Conservation (phyloP, 805 yeast genomes). For the Grigorovia yakushimaensis region DNA sequence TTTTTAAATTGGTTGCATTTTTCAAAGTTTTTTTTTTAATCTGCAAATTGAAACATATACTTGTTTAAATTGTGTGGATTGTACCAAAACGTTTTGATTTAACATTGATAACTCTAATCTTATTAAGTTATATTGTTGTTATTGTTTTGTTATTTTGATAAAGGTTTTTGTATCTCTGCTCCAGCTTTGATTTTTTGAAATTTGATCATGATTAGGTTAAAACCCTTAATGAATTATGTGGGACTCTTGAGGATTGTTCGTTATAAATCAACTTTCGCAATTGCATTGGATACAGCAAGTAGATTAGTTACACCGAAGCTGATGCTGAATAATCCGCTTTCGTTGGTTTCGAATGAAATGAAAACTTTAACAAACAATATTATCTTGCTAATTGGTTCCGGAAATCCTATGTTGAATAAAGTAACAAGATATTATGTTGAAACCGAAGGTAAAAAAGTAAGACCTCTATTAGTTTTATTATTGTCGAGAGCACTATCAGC, state of each 20-base stretch:
- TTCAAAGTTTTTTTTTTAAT: neutral
- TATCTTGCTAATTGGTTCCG: conserved; percentile 78
- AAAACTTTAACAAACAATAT: conserved; percentile 77
- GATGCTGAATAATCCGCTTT: conserved; percentile 69
- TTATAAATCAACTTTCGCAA: conserved; percentile 29
- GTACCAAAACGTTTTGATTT: too few relatives aligned
- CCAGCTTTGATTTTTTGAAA: neutral
- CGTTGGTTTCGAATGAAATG: conserved; percentile 90
- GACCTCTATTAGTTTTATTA: conserved; percentile 82
- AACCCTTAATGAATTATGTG: neutral
- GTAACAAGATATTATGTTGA: conserved; percentile 94
- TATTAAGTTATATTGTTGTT: neutral
- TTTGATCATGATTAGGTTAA: neutral
- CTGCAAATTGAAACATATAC: neutral
- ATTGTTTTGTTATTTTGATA: neutral
- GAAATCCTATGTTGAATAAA: conserved; percentile 85
- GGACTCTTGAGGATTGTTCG: conserved; percentile 4
- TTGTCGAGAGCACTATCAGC: conserved; percentile 70
- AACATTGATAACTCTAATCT: too few relatives aligned
- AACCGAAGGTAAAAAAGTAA: conserved; percentile 89
- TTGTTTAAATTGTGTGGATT: neutral
- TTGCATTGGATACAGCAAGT: conserved; percentile 68
- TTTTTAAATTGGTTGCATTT: neutral
- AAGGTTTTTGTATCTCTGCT: too few relatives aligned
- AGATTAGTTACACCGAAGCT: conserved; percentile 57